phyloP scores from a whole-genome alignment of 1,139 yeast genomes.

The Suhomyces ambrosiae region DNA sequence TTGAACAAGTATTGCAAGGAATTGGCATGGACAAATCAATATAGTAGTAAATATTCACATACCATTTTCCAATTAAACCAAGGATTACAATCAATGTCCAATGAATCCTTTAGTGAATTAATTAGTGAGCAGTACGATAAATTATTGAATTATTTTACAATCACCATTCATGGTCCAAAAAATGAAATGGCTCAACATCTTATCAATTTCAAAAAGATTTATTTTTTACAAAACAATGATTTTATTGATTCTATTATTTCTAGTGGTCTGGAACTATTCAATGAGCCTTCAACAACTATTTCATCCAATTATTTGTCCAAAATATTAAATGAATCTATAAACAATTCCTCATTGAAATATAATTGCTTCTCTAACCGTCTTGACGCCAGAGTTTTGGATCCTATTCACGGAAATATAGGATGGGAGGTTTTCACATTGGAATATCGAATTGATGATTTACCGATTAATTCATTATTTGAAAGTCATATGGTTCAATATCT shows the following conservation, averaged over 20 bases:
- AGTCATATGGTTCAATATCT: slow-evolving; percentile 59
- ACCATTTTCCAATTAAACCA: slow-evolving; percentile 28
- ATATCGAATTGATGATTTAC: slow-evolving; percentile 63
- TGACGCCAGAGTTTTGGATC: slow-evolving; percentile 80
- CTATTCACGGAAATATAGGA: slow-evolving; percentile 63
- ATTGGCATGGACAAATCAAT: slow-evolving; percentile 55
- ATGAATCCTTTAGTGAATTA: slow-evolving; percentile 30
- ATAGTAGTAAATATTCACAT: slow-evolving; percentile 39
- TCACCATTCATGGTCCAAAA: slow-evolving; percentile 47
- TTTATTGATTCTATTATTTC: slow-evolving; percentile 67
- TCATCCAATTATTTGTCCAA: slow-evolving; percentile 69
- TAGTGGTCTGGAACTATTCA: slow-evolving; percentile 57
- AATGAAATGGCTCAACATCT: slow-evolving; percentile 59
- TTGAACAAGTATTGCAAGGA: slow-evolving; percentile 65
- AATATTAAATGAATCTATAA: slow-evolving; percentile 66
- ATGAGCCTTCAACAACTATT: slow-evolving; percentile 62
- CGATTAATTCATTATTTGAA: slow-evolving; percentile 40
- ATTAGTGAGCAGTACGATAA: slow-evolving; percentile 59
- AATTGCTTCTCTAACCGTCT: slow-evolving; percentile 45
- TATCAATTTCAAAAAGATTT: slow-evolving; percentile 61
- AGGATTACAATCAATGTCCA: slow-evolving; percentile 38
- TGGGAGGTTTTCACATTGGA: slow-evolving; percentile 96
- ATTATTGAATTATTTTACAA: slow-evolving; percentile 55
- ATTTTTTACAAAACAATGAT: slow-evolving; percentile 76
- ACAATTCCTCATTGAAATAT: slow-evolving; percentile 59